These are phyloP conservation scores for Eimeria praecox DNA, from an alignment of 169 alveolate species.

Conservation along the genomic window DNA sequence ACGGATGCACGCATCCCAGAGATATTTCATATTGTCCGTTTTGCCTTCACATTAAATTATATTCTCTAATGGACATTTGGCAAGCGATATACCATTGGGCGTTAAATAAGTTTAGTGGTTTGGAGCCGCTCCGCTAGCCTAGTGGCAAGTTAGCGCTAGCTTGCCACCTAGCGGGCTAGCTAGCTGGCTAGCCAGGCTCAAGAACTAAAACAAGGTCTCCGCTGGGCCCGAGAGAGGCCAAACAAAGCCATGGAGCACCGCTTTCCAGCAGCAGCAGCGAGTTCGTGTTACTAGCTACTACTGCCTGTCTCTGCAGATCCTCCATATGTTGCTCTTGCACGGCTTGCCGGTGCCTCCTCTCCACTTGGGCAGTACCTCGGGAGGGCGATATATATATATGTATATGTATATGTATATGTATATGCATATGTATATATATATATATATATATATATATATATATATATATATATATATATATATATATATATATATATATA, in stretches of 20 bases:
- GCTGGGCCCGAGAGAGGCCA: not conserved
- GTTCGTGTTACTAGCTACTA: too few species aligned
- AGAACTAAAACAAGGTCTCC: conserved; percentile 3
- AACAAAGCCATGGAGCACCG: not conserved
- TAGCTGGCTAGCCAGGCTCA: not conserved
- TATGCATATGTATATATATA: too few species aligned
- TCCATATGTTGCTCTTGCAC: not conserved
- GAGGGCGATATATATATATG: too few species aligned
- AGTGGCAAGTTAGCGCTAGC: not conserved
- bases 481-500: too few species aligned
- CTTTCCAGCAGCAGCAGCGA: not conserved
- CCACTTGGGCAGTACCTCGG: too few species aligned
- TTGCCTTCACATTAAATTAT: too few species aligned
- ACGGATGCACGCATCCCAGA: too few species aligned
- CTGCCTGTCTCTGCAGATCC: not conserved
- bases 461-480: too few species aligned
- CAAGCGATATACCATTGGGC: not conserved
- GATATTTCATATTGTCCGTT: not conserved
- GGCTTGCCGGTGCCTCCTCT: not conserved
- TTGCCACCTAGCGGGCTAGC: too few species aligned
- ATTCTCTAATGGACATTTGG: not conserved
- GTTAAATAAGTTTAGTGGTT: not conserved
- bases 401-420: too few species aligned
- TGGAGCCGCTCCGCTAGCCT: not conserved
- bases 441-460: too few species aligned